A percentile compares a stretch with the other conserved stretches of the same genome.
Conservation (phyloP, 306 rosid species). For the Glycine soja region DNA sequence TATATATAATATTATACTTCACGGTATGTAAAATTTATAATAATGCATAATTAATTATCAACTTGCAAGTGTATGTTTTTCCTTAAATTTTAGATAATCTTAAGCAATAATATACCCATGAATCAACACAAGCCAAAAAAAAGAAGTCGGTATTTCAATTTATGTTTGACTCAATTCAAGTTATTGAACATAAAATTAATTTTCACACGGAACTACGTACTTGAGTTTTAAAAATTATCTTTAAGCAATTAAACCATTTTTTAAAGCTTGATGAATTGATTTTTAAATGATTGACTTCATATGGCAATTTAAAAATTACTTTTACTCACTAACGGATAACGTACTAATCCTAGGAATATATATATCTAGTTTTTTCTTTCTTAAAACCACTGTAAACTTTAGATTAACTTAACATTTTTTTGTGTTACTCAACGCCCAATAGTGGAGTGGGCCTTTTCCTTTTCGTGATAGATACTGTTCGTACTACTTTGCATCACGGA, state of each 20-base stretch:
- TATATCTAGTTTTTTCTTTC: neutral
- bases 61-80: neutral
- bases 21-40: neutral
- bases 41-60: neutral
- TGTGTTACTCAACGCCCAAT: neutral
- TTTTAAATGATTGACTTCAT: neutral
- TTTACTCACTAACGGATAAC: neutral
- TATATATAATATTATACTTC: too few species aligned
- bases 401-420: too few species aligned
- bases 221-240: neutral
- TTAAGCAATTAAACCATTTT: neutral
- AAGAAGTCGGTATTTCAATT: neutral
- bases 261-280: neutral
- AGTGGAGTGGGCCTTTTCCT: constrained; percentile 39
- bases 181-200: neutral
- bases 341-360: neutral
- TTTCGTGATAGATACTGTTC: constrained; percentile 39
- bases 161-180: neutral
- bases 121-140: neutral
- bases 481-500: constrained; percentile 6
- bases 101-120: neutral
- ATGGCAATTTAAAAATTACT: neutral
- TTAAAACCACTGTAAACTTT: too few species aligned
- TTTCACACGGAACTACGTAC: neutral
- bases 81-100: neutral